Evolutionary conservation across 371 early-diverging fungal species (phyloP).

Genomic region (Batrachochytrium dendrobatidis): DNA sequence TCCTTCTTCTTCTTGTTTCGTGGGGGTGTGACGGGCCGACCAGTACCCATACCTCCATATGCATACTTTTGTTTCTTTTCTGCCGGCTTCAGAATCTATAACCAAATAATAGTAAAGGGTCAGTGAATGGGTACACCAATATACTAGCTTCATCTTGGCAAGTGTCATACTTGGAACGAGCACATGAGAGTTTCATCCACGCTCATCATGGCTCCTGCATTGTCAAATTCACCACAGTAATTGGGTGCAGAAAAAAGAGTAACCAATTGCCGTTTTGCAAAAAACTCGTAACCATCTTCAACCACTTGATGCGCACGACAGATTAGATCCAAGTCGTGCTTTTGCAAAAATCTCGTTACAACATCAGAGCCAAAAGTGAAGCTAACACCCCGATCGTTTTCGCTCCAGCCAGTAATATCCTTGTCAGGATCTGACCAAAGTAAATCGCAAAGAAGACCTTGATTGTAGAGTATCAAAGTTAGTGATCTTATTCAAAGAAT

Average conservation of each 20-base stretch:
- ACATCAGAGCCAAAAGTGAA: slow-evolving; percentile 85
- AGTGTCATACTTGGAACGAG: slow-evolving; percentile 37
- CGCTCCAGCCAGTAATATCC: slow-evolving; percentile 76
- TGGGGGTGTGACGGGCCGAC: slow-evolving; percentile 54
- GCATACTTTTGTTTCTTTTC: slow-evolving; percentile 70
- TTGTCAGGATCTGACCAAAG: slow-evolving; percentile 96
- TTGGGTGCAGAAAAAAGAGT: slow-evolving; percentile 95
- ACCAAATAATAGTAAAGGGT: neutral
- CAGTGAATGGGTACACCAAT: too few species aligned
- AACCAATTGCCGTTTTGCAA: slow-evolving; percentile 85
- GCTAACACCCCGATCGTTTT: slow-evolving; percentile 87
- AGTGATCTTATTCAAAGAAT: neutral
- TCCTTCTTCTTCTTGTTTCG: slow-evolving; percentile 54
- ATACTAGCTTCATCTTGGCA: too few species aligned
- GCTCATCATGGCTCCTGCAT: slow-evolving; percentile 97
- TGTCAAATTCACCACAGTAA: slow-evolving; percentile 94
- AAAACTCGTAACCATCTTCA: slow-evolving; percentile 94
- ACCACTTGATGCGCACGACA: slow-evolving; percentile 96
- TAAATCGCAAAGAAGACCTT: slow-evolving; percentile 85
- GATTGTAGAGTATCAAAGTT: slow-evolving; percentile 11
- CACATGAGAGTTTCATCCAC: slow-evolving; percentile 89
- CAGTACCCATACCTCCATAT: slow-evolving; percentile 55
- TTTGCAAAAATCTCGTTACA: slow-evolving; percentile 80
- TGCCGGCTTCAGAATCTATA: slow-evolving; percentile 70
- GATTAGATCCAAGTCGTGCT: slow-evolving; percentile 86